Evolutionary conservation across 1,284 basidiomycete genomes (phyloP).

Genomic region (Lentinula novae-zelandiae): DNA sequence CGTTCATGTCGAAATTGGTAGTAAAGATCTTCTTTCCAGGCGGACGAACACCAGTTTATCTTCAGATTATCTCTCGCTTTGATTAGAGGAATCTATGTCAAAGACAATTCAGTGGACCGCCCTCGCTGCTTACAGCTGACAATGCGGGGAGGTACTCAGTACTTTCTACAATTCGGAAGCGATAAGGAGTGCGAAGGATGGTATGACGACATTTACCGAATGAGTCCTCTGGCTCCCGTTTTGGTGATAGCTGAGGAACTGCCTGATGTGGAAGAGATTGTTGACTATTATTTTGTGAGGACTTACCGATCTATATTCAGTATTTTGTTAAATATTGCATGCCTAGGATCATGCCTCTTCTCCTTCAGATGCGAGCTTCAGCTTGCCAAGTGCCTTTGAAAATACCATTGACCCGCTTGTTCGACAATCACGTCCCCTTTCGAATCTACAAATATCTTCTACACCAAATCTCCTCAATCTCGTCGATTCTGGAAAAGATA

Average conservation of each 20-base stretch:
- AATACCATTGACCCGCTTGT: not conserved
- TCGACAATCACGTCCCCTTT: not conserved
- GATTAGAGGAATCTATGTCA: conserved; percentile 5
- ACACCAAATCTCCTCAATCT: not conserved
- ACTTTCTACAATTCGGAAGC: conserved; percentile 8
- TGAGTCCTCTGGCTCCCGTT: not conserved
- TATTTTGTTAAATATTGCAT: not conserved
- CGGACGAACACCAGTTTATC: not conserved
- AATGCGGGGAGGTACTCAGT: conserved; percentile 4
- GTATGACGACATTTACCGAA: conserved; percentile 1
- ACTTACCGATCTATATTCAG: too few relatives aligned
- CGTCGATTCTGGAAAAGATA: not conserved
- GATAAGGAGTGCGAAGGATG: conserved; percentile 10
- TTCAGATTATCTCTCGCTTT: conserved; percentile 4
- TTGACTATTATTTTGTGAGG: conserved; percentile 8
- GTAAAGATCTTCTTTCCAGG: not conserved
- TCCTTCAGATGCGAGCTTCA: not conserved
- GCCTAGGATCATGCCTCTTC: not conserved
- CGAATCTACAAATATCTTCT: not conserved
- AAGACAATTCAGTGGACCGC: not conserved
- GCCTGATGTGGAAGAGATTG: conserved; percentile 2
- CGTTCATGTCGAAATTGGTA: not conserved
- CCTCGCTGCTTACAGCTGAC: conserved; percentile 8
- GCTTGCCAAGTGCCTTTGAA: not conserved
- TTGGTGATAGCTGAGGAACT: not conserved